Evolutionary conservation across 345 rosid genomes (phyloP), one percentile per base, ranked within the genome.

Genomic region (Murraya paniculata): DNA sequence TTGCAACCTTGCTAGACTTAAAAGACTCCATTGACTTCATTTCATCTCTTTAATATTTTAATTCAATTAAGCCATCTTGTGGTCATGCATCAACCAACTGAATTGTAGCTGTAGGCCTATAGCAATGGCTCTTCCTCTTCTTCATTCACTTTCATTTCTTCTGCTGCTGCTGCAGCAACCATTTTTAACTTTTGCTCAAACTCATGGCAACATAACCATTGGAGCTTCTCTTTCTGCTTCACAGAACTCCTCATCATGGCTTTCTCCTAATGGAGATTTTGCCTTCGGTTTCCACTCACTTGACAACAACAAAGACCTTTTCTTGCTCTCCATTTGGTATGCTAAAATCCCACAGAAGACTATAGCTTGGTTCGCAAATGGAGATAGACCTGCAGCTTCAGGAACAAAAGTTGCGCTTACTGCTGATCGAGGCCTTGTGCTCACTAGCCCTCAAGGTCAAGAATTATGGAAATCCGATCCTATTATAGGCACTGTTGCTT

Each of bases 321-420:
- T 78, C 84, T 71, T 85, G 76, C 79, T 82, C 1, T 65, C 81
- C 39, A 79, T 82, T n/a, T 82, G 87, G 87, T 84, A 55, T n/a
- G 81, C 48, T 16, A 71, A 79, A 22, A 81, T 82, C 21, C 83
- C 78, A 5, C 68, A 36, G 7, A 79, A 72, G 72, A 79, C 84
- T 25, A 25, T 79, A 0, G 81, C 79, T 67, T 79, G 83, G 87
- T 62, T 36, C 38, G 68, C 73, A 33, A 38, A 39, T 16, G 61
- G n/a, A 22, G 38, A 7, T 10, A 64, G 41, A 0, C 79, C 78
- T 6, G 72, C 62, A 13, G 75, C 77, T 7, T 10, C 39, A 66
- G 79, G 82, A 36, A 58, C 87, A 28, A 82, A 39, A 60, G 39
- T 81, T 38, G 75, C 19, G 77, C 71, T 85, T 53, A 72, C 72